These are phyloP conservation scores for Fusarium fujikuroi DNA, from an alignment of 2,329 filamentous ascomycete species.

Conservation along the genomic window DNA sequence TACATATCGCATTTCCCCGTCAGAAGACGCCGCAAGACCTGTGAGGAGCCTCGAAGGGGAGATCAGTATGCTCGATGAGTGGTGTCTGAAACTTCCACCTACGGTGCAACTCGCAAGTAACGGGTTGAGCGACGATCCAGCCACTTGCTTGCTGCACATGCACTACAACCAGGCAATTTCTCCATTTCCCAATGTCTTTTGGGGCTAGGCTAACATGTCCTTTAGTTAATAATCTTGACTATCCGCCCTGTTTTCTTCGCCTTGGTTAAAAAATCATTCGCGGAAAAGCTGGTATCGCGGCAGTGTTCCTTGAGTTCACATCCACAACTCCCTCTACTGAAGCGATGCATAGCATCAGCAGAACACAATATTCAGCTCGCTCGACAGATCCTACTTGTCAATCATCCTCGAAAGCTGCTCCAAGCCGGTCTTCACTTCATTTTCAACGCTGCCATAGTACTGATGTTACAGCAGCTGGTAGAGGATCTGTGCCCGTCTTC, in stretches of 20 bases:
- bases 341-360: slow-evolving; percentile 56
- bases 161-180: slow-evolving; percentile 54
- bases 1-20: slow-evolving; percentile 55
- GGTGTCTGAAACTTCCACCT: slow-evolving; percentile 53
- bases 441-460: slow-evolving; percentile 61
- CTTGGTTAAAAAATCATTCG: slow-evolving; percentile 59
- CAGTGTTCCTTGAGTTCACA: slow-evolving; percentile 38
- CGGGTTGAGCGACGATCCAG: slow-evolving; percentile 53
- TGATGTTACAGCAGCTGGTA: slow-evolving; percentile 59
- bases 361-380: slow-evolving; percentile 59
- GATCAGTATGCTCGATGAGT: slow-evolving; percentile 55
- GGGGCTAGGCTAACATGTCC: neutral
- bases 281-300: slow-evolving; percentile 51
- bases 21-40: slow-evolving; percentile 40
- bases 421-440: slow-evolving; percentile 60
- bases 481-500: slow-evolving; percentile 45
- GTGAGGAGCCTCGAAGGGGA: slow-evolving; percentile 53
- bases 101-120: slow-evolving; percentile 52
- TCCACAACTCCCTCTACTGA: slow-evolving; percentile 47
- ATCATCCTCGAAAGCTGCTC: slow-evolving; percentile 53
- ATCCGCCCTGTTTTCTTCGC: slow-evolving; percentile 60
- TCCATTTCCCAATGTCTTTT: neutral
- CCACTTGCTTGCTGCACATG: slow-evolving; percentile 60
- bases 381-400: slow-evolving; percentile 52
- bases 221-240: slow-evolving; percentile 57